These are phyloP conservation scores for Hirschfeldia incana DNA, from an alignment of 345 rosid genomes.

Conservation along the genomic window DNA sequence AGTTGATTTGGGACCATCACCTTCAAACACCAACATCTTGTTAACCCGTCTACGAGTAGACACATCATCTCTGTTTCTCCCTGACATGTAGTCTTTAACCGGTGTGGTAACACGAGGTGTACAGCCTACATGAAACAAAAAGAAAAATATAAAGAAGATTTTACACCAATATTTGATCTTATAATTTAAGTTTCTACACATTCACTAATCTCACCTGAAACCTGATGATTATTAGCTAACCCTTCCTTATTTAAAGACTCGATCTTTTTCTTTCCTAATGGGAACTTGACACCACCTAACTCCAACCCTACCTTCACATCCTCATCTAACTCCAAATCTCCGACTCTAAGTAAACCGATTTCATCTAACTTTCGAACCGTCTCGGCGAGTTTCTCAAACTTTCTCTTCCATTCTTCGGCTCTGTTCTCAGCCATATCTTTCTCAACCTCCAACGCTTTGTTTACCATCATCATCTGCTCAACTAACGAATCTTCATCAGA, in stretches of 20 bases:
- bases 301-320: conserved; percentile 21
- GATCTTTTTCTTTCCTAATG: conserved; percentile 1
- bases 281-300: not conserved
- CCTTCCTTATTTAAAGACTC: conserved; percentile 7
- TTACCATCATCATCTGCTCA: conserved; percentile 55
- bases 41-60: conserved; percentile 32
- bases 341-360: conserved; percentile 5
- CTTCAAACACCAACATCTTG: conserved; percentile 51
- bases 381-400: conserved; percentile 50
- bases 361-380: conserved; percentile 29
- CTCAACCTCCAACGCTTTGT: conserved; percentile 46
- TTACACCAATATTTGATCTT: no score
- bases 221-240: conserved; percentile 17
- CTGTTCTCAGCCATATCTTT: conserved; percentile 53
- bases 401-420: conserved; percentile 53
- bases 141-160: not conserved
- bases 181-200: not conserved
- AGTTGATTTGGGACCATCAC: conserved; percentile 31
- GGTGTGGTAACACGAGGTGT: conserved; percentile 40
- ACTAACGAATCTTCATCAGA: conserved; percentile 39
- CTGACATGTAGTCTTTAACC: conserved; percentile 20
- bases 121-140: conserved; percentile 37
- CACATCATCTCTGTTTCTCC: conserved; percentile 29
- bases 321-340: conserved; percentile 23
- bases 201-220: conserved; percentile 26